Evolutionary conservation across 345 rosid species (phyloP), one percentile per base, ranked within the genome.

Genomic region (Ailanthus altissimus): DNA sequence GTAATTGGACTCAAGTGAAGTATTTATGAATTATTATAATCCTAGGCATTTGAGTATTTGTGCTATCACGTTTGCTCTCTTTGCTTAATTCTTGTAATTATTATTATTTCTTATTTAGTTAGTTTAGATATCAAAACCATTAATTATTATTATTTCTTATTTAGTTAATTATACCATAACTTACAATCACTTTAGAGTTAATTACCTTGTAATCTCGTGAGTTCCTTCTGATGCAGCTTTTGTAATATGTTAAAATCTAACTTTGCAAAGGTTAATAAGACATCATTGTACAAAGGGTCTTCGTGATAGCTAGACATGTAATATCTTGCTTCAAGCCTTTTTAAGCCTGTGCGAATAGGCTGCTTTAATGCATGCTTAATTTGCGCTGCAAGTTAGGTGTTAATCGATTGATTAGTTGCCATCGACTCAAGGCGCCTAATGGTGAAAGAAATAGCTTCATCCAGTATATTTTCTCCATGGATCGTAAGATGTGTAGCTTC

Each of bases 221-320:
- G 74, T 47, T 87, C 88, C 65, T 80, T 60, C 32, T 76, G 83
- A 72, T 87, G 77, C 74, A 75, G 13, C 16, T 70, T 67, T 67
- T 87, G 86, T 43, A 85, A 51, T 50, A 72, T 60, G n/a, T 84
- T 84, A 32, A 86, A 86, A 64, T 86, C 84, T 8, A 60, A 23
- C 76, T 77, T 80, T 4, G 82, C 79, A 0, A 82, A 73, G 13
- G 80, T 71, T 42, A 75, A 4, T 7, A 84, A 8, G 26, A 23
- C 26, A 62, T 21, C 26, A 56, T 79, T 79, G 70, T 70, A 80
- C 23, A 67, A 4, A 18, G 38, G 67, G 12, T 63, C 69, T 72
- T 73, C 74, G 45, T 47, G 74, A 75, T 84, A 83, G 49, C 62
- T 15, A 56, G 76, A 61, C 28, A 84, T 83, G 77, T 78, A 80